These are phyloP conservation scores for Bipolaris zeicola DNA, from an alignment of 2,329 filamentous ascomycete genomes.

Conservation along the genomic window DNA sequence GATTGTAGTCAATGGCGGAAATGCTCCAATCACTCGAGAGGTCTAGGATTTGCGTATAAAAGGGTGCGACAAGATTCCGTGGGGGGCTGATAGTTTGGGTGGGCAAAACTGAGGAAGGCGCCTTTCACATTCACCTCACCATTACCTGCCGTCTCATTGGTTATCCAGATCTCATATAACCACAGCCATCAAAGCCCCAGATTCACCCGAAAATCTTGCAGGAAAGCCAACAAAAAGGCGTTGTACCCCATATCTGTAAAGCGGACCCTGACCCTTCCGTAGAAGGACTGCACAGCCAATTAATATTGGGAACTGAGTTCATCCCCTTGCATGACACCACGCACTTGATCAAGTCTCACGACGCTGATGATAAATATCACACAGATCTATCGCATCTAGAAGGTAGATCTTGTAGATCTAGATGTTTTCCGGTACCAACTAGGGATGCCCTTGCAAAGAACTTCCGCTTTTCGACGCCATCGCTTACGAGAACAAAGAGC, in stretches of 20 bases:
- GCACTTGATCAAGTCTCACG: neutral
- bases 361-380: neutral
- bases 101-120: neutral
- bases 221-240: neutral
- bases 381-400: too few species aligned
- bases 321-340: neutral
- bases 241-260: neutral
- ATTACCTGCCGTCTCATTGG: neutral
- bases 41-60: neutral
- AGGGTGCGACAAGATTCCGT: neutral
- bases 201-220: neutral
- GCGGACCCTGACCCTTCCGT: too few species aligned
- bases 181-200: neutral
- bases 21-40: too few species aligned
- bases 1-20: neutral
- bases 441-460: neutral
- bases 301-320: neutral
- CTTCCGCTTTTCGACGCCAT: conserved; percentile 1
- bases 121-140: neutral
- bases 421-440: neutral
- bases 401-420: neutral
- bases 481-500: conserved; percentile 1
- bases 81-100: neutral
- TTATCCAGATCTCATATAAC: neutral
- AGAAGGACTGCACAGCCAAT: neutral